phyloP scores from a whole-genome alignment of 1,284 basidiomycete species.

The Boletus hoseneyae region DNA sequence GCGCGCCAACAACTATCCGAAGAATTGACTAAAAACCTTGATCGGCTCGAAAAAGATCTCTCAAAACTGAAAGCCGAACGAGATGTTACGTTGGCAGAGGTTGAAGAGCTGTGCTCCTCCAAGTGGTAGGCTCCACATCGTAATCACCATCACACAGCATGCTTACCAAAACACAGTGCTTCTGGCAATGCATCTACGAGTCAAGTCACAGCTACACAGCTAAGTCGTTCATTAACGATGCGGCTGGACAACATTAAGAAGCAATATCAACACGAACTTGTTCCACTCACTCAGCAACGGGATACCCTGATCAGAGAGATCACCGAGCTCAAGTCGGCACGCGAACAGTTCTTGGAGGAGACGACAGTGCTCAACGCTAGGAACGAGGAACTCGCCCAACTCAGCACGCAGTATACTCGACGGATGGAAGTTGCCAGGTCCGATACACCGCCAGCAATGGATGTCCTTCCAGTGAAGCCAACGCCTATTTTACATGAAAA shows the following conservation, averaged over 20 bases:
- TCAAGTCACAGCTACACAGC: conserved; percentile 45
- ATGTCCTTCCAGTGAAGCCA: conserved; percentile 17
- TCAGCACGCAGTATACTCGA: conserved; percentile 76
- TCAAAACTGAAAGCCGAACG: conserved; percentile 86
- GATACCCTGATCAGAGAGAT: conserved; percentile 83
- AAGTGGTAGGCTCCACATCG: conserved; percentile 50
- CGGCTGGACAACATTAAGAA: conserved; percentile 89
- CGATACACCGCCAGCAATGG: conserved; percentile 35
- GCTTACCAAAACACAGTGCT: conserved; percentile 24
- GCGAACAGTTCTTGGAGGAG: conserved; percentile 88
- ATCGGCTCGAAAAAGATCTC: conserved; percentile 80
- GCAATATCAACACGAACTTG: conserved; percentile 84
- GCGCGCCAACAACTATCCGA: conserved; percentile 75
- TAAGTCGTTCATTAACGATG: conserved; percentile 76
- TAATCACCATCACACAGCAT: conserved; percentile 13
- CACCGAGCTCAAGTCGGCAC: conserved; percentile 80
- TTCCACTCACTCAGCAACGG: conserved; percentile 79
- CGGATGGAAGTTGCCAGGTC: conserved; percentile 58
- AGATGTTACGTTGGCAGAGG: conserved; percentile 88
- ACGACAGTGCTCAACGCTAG: conserved; percentile 85
- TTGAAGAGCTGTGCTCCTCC: conserved; percentile 81
- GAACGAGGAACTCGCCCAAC: conserved; percentile 89
- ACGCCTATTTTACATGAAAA: conserved; percentile 29
- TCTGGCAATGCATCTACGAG: conserved; percentile 26
- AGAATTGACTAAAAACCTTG: conserved; percentile 75